A percentile compares a stretch with the other conserved stretches of the same genome.
Evolutionary conservation across 345 rosid genomes (phyloP).

Genomic region (Ceriops tagal): DNA sequence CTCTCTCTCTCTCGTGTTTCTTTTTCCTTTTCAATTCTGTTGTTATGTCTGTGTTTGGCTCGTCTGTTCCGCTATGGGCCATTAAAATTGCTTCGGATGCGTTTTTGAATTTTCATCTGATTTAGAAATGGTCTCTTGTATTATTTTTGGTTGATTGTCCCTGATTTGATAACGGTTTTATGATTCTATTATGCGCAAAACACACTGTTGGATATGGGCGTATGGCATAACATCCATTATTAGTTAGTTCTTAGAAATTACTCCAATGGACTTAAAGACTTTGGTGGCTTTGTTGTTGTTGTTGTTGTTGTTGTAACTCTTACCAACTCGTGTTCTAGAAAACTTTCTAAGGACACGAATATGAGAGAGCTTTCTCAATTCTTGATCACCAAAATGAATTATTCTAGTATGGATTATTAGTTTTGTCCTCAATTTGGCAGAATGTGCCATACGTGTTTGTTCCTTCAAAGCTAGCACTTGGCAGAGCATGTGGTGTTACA

Average conservation of each 20-base stretch:
- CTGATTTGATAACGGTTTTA: not conserved
- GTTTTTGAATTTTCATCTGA: no score
- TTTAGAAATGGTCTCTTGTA: no score
- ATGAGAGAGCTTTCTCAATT: not conserved
- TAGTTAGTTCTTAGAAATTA: no score
- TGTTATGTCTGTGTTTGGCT: not conserved
- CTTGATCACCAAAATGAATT: not conserved
- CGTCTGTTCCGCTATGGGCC: no score
- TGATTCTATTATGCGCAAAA: no score
- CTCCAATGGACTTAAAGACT: not conserved
- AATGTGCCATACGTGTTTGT: constrained; percentile 98
- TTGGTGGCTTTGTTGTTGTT: no score
- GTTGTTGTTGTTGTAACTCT: no score
- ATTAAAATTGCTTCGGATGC: no score
- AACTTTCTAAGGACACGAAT: not conserved
- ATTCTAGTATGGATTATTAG: not conserved
- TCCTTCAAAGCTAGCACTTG: constrained; percentile 92
- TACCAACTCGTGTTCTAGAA: no score
- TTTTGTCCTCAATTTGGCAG: constrained; percentile 38
- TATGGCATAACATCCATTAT: no score
- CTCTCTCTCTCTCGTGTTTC: not conserved
- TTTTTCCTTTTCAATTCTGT: not conserved
- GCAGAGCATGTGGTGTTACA: constrained; percentile 96
- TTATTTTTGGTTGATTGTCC: no score
- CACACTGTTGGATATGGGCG: no score